Conservation (phyloP, 768 basidiomycete species). For the Amanita rimosa region DNA sequence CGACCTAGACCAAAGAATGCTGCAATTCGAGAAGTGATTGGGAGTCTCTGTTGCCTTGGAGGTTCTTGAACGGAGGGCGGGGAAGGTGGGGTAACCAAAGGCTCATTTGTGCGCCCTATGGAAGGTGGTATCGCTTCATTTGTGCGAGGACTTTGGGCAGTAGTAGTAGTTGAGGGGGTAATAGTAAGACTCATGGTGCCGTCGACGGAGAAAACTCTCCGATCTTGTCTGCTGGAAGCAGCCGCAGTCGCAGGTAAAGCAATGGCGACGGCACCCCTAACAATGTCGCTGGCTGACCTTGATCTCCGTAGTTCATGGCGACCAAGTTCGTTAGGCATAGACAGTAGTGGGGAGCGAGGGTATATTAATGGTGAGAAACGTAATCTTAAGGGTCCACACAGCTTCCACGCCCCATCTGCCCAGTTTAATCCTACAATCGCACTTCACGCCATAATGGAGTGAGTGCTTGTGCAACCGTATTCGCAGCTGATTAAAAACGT, state of each 20-base stretch:
- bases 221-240: background rate
- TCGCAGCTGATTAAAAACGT: constrained; percentile 27
- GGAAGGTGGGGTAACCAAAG: background rate
- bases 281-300: constrained; percentile 29
- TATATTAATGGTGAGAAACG: background rate
- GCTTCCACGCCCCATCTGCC: background rate
- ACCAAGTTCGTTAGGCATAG: constrained; percentile 11
- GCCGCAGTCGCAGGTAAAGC: background rate
- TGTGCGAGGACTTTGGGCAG: background rate
- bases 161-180: background rate
- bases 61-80: background rate
- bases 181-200: constrained; percentile 1
- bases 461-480: constrained; percentile 62
- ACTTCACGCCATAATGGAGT: constrained; percentile 54
- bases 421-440: constrained; percentile 5
- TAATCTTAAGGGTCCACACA: background rate
- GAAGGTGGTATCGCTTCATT: background rate
- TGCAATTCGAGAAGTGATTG: constrained; percentile 11
- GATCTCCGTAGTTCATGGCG: constrained; percentile 22
- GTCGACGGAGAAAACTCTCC: constrained; percentile 6
- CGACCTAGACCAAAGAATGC: constrained; percentile 40
- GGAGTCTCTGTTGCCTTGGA: background rate
- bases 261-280: constrained; percentile 17
- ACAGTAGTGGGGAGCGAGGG: constrained; percentile 3
- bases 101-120: background rate